These are phyloP conservation scores for Smittium culicis DNA, from an alignment of 371 early-diverging fungal genomes.

Conservation along the genomic window DNA sequence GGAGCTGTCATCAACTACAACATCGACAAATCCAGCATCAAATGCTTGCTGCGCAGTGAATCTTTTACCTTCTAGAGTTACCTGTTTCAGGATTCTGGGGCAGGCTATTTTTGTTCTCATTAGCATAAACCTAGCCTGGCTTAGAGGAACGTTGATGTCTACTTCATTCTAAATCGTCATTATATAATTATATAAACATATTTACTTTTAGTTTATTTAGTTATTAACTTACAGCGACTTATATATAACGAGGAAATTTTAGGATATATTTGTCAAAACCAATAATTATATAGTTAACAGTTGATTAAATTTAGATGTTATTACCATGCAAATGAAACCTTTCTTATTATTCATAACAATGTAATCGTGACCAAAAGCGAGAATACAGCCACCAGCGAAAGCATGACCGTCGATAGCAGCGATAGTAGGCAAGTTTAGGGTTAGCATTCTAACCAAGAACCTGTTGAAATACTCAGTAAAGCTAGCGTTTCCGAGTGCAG, in stretches of 20 bases:
- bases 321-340: slow-evolving; percentile 43
- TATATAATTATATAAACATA: no score
- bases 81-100: slow-evolving; percentile 40
- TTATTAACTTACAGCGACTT: no score
- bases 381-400: slow-evolving; percentile 70
- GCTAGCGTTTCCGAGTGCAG: neutral
- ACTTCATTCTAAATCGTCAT: no score
- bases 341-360: slow-evolving; percentile 67
- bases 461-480: neutral
- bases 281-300: neutral
- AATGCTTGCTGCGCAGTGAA: slow-evolving; percentile 49
- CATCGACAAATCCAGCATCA: slow-evolving; percentile 47
- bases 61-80: slow-evolving; percentile 48
- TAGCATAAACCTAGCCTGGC: slow-evolving; percentile 58
- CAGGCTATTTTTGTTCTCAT: slow-evolving; percentile 40
- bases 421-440: slow-evolving; percentile 59
- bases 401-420: slow-evolving; percentile 77
- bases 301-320: no score
- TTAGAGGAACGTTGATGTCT: slow-evolving; percentile 50
- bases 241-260: no score
- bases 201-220: no score
- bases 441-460: slow-evolving; percentile 36
- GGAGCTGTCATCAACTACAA: slow-evolving; percentile 29
- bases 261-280: no score
- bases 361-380: slow-evolving; percentile 68